Evolutionary conservation across 306 rosid genomes (phyloP).

Genomic region (Sicyos edulis): DNA sequence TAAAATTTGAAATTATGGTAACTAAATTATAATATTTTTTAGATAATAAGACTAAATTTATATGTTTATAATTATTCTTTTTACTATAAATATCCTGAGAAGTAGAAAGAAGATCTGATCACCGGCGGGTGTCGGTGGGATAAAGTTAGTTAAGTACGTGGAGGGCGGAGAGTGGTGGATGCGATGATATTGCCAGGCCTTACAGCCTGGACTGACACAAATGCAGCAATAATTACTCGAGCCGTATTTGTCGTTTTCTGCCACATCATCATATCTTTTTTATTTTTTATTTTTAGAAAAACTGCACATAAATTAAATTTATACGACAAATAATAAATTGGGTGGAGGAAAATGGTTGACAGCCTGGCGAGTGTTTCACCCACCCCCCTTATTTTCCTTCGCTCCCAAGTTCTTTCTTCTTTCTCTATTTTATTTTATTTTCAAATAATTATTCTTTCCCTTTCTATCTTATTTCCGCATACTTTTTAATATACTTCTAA

Average conservation of each 20-base stretch:
- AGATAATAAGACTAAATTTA: too few species aligned
- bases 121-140: slow-evolving; percentile 37
- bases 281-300: too few species aligned
- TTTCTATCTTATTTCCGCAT: too few species aligned
- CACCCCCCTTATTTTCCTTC: too few species aligned
- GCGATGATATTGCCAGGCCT: slow-evolving; percentile 66
- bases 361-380: slow-evolving; percentile 47
- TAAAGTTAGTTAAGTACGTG: slow-evolving; percentile 45
- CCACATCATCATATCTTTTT: slow-evolving; percentile 40
- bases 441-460: too few species aligned
- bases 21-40: too few species aligned
- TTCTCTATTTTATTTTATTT: too few species aligned
- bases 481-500: too few species aligned
- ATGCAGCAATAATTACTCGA: slow-evolving; percentile 61
- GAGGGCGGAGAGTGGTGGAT: slow-evolving; percentile 13
- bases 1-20: too few species aligned
- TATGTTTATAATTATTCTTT: too few species aligned
- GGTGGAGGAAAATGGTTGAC: slow-evolving; percentile 60
- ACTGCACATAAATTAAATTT: neutral
- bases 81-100: too few species aligned
- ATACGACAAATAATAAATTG: neutral
- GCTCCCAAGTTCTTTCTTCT: too few species aligned
- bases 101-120: neutral
- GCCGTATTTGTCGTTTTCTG: slow-evolving; percentile 70
- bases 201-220: slow-evolving; percentile 79